Evolutionary conservation across 371 early-diverging fungal genomes (phyloP), one percentile per base, ranked within the genome.

Genomic region (Conidiobolus coronatus): DNA sequence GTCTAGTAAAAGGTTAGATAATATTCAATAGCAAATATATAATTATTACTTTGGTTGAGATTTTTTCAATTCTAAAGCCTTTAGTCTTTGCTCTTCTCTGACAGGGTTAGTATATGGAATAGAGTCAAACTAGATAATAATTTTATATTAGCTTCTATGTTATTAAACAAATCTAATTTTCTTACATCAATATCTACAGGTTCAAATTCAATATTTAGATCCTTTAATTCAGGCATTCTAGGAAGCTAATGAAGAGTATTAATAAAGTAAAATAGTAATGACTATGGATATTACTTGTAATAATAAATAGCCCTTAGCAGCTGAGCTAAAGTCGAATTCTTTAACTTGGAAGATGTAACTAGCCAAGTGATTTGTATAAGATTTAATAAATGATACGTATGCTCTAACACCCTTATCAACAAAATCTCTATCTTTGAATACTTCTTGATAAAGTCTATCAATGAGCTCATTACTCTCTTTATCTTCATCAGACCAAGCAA

Each of bases 291-390:
- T 48, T 54, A 61, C 64, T 50, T 62, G 68, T 49, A 89, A 54
- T 6, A 95, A 56, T 0, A 75, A 88, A 63, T 75, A 91, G 1
- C 76, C 74, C 39, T 67, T 68, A 8, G 85, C 88, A 9, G 80
- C 60, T 18, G 63, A 62, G 19, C 67, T 71, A 2, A 91, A 49
- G 52, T 89, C 82, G 40, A 91, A 53, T 52, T 87, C 76, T 48
- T 81, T 82, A n/a, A 77, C 55, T 17, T 80, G 68, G 59, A 95
- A 95, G 36, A 95, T 95, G 57, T 74, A 89, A 29, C 60, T 70
- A 3, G 89, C 87, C 51, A 91, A 88, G 58, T 94, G 94, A 50
- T 93, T 90, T 2, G 76, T 69, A 55, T 95, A 95, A 13, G 83
- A 63, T 42, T 88, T 73, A 15, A 84, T 73, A 62, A 74, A 94